Evolutionary conservation across 2,329 filamentous ascomycete genomes (phyloP).

Genomic region (Diplodia intermedia): DNA sequence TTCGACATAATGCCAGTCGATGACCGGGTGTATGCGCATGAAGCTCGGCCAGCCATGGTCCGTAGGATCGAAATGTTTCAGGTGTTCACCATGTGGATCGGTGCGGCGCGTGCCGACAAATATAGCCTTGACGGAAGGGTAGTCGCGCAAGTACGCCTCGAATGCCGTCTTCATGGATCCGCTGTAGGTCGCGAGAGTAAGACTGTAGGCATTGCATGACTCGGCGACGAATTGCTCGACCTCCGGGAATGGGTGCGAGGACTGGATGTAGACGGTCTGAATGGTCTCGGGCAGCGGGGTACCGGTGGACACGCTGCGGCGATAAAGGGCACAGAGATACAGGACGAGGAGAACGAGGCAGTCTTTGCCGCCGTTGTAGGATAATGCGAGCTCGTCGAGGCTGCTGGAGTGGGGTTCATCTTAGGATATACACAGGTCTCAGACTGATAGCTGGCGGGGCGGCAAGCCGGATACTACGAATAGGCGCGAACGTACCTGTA

Average conservation of each 20-base stretch:
- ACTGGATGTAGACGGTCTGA: conserved; percentile 88
- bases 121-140: conserved; percentile 73
- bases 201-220: conserved; percentile 72
- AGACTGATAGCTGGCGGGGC: conserved; percentile 22
- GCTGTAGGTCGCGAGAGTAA: conserved; percentile 76
- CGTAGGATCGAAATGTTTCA: conserved; percentile 85
- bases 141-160: conserved; percentile 73
- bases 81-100: conserved; percentile 82
- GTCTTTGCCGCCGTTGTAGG: conserved; percentile 98
- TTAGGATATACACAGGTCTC: conserved; percentile 36
- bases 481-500: conserved; percentile 68
- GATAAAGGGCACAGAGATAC: conserved; percentile 71
- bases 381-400: conserved; percentile 79
- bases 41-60: conserved; percentile 90
- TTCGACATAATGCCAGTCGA: conserved; percentile 96
- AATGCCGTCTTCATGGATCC: conserved; percentile 84
- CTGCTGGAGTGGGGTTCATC: conserved; percentile 53
- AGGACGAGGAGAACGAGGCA: conserved; percentile 90
- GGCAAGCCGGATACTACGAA: conserved; percentile 21
- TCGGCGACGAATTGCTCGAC: conserved; percentile 82
- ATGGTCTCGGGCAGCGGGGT: conserved; percentile 57
- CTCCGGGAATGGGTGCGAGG: conserved; percentile 80
- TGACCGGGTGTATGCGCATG: conserved; percentile 91
- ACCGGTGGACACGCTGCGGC: conserved; percentile 41
- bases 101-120: conserved; percentile 89